A percentile compares a stretch with the other conserved stretches of the same genome.
phyloP scores from a whole-genome alignment of 768 basidiomycete genomes.

The Podaxis sp. region DNA sequence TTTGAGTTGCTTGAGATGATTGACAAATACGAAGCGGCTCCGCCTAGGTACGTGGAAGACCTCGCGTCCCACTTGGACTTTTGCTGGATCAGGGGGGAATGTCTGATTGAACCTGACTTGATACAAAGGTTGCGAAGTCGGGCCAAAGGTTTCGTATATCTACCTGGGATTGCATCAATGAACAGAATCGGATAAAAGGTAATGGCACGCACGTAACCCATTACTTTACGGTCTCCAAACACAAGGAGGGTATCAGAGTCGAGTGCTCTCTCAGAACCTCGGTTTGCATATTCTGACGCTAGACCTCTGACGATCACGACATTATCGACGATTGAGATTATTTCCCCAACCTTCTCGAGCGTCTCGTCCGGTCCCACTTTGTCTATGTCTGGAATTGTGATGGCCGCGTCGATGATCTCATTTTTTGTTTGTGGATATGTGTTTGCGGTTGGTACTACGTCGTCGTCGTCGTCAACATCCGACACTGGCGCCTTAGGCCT shows the following conservation, averaged over 20 bases:
- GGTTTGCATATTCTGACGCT: conserved; percentile 37
- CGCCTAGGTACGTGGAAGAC: conserved; percentile 82
- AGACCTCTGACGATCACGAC: conserved; percentile 73
- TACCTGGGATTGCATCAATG: conserved; percentile 30
- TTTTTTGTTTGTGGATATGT: conserved; percentile 66
- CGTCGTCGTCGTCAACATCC: conserved; percentile 59
- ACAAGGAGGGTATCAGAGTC: conserved; percentile 91
- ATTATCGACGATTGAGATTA: conserved; percentile 71
- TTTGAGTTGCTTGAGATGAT: conserved; percentile 64
- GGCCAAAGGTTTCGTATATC: conserved; percentile 96
- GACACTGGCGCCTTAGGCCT: conserved; percentile 16
- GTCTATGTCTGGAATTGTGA: conserved; percentile 61
- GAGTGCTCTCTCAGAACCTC: conserved; percentile 61
- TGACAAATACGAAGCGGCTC: conserved; percentile 83
- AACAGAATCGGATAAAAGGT: conserved; percentile 4
- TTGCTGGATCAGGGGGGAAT: conserved; percentile 58
- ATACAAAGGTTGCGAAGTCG: conserved; percentile 87
- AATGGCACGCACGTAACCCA: conserved; percentile 73
- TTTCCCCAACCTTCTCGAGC: conserved; percentile 75
- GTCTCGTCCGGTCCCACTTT: conserved; percentile 61
- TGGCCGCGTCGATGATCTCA: conserved; percentile 57
- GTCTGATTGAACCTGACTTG: conserved; percentile 75
- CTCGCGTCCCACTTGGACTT: conserved; percentile 52
- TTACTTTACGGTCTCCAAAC: conserved; percentile 83
- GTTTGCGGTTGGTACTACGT: conserved; percentile 35